These are phyloP conservation scores for Fraxinus greggii DNA, from an alignment of 305 asterid genomes.

Conservation along the genomic window DNA sequence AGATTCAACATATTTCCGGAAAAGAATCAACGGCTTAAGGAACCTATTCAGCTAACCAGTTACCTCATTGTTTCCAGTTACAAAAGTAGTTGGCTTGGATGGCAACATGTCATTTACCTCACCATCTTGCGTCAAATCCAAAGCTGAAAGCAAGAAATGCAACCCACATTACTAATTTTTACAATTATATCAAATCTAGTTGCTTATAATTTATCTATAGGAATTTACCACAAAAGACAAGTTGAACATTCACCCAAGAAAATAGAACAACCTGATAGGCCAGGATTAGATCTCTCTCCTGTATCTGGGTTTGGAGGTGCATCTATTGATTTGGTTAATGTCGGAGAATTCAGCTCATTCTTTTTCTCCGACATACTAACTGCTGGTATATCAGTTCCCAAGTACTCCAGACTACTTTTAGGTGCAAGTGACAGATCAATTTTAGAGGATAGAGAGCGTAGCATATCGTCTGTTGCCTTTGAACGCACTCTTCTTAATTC, in stretches of 20 bases:
- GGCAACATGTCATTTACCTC: constrained; percentile 28
- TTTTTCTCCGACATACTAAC: constrained; percentile 33
- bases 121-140: constrained; percentile 40
- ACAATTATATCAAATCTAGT: not conserved
- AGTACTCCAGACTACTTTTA: constrained; percentile 29
- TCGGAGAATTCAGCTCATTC: constrained; percentile 29
- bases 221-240: not conserved
- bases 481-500: constrained; percentile 76
- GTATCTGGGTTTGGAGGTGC: constrained; percentile 35
- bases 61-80: constrained; percentile 51
- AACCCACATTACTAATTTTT: constrained; percentile 13
- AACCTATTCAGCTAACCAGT: not conserved
- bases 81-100: constrained; percentile 35
- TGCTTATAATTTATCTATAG: not conserved
- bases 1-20: not conserved
- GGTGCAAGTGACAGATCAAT: constrained; percentile 43
- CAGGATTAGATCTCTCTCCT: constrained; percentile 41
- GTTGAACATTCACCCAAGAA: constrained; percentile 14
- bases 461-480: constrained; percentile 74
- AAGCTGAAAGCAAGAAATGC: constrained; percentile 37
- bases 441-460: constrained; percentile 52
- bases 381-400: constrained; percentile 30
- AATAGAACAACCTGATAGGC: constrained; percentile 39
- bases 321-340: constrained; percentile 33
- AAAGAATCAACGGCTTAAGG: constrained; percentile 14